Evolutionary conservation across 352 stramenopile genomes (phyloP), one percentile per base, ranked within the genome.

Genomic region (Pythium dissimile): DNA sequence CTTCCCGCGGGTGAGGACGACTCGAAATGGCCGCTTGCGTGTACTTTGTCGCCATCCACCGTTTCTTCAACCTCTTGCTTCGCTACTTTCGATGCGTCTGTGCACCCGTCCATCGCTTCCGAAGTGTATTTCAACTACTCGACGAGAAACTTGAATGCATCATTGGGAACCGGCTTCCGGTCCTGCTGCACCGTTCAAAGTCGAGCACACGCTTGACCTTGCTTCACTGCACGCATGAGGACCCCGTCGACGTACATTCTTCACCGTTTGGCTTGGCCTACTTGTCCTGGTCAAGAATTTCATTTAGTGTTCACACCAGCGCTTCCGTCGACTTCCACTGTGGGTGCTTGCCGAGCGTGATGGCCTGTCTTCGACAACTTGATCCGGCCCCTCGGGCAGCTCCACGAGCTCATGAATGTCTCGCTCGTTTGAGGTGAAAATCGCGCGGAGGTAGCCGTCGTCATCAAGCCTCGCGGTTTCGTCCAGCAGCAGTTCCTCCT

Each of bases 1-100:
- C 24, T 64, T 70, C 32, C 61, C 68, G 32, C 73, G 61, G 46
- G 34, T 64, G 38, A 79, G 50, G 16, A 82, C 64, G 46, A 79
- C 45, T 82, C 61, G 57, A 79, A 79, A 64, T 67, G 61, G 21
- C 55, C 64, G 56, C 75, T 31, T 67, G 70, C 73, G 27, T 77
- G 55, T 31, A 77, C 70, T 54, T 62, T 24, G 24, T 74, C 71
- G 51, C 69, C 69, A 37, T 66, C 62, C 55, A 71, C 46, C 24
- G 38, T 54, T 54, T 67, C 54, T 62, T 66, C 57, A 31, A 65
- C 53, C 26, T 60, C 46, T 23, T 68, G 47, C 28, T 69, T 61
- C 26, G 44, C 62, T 59, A 66, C 62, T 37, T 32, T 54, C 6
- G 51, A 42, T 47, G 49, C 47, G 52, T 59, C 46, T 4, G 34